Evolutionary conservation across 352 stramenopile species (phyloP), one percentile per base, ranked within the genome.

Genomic region (Phytophthora sp.): DNA sequence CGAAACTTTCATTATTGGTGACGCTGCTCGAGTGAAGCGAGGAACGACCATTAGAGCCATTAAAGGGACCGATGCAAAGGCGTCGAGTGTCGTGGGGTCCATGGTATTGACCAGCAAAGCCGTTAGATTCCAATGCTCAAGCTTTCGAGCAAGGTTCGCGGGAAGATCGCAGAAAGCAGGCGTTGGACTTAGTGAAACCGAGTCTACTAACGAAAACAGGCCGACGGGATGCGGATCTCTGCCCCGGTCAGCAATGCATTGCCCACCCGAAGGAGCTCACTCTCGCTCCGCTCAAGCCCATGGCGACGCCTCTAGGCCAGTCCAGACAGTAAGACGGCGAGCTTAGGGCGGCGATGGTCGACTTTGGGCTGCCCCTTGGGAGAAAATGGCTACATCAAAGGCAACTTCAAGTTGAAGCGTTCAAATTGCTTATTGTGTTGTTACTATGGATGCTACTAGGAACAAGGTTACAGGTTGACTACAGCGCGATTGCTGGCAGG

Each of bases 371-470:
- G 6, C n/a, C 3, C 7, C 2, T 44, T 44, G n/a, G 42, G 15
- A 21, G 7, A 41, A 7, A 11, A 31, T 61, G 50, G 39, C 38
- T 44, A 44, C 30, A 47, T 45, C 27, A n/a, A 59, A 47, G 38
- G 42, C 30, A 71, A 69, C 49, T 71, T 71, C 63, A 71, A 67
- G 33, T 66, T 59, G 57, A 67, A 66, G 63, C 35, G 63, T n/a
- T n/a, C n/a, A n/a, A n/a, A n/a, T n/a, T n/a, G n/a, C n/a, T n/a
- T n/a, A n/a, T n/a, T 21, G 50, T n/a, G 26, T 50, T 57, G 12
- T 60, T 27, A 0, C 3, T 16, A 27, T 49, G 18, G 23, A 30
- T 23, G 29, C 39, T 26, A 51, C 2, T 24, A 8, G 7, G 42
- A 53, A 49, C 31, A 52, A 52, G 15, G 36, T 50, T n/a, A n/a